Conservation (phyloP, 2,329 filamentous ascomycete genomes). For the Penicillium decumbens region DNA sequence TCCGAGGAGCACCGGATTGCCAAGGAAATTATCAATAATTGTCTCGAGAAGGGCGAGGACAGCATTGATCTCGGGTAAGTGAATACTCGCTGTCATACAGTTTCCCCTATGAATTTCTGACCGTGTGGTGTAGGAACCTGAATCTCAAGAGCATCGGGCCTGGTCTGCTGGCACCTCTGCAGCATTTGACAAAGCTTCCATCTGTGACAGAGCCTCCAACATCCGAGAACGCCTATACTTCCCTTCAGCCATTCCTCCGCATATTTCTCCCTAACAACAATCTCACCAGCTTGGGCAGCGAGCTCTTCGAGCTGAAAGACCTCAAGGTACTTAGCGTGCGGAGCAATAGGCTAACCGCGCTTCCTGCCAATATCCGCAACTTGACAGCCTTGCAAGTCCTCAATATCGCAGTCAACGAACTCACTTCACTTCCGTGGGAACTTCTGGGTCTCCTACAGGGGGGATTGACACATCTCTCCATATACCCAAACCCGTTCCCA, state of each 20-base stretch:
- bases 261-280: slow-evolving; percentile 44
- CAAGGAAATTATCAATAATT: slow-evolving; percentile 36
- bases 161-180: slow-evolving; percentile 34
- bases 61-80: slow-evolving; percentile 45
- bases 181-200: slow-evolving; percentile 41
- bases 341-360: slow-evolving; percentile 42
- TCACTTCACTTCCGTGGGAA: slow-evolving; percentile 45
- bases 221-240: slow-evolving; percentile 36
- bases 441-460: slow-evolving; percentile 40
- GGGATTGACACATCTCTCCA: slow-evolving; percentile 36
- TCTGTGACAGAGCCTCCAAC: slow-evolving; percentile 30
- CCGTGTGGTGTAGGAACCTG: slow-evolving; percentile 25
- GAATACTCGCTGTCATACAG: neutral
- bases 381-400: slow-evolving; percentile 42
- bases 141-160: slow-evolving; percentile 30
- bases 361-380: slow-evolving; percentile 41
- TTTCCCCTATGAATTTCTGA: neutral
- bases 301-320: slow-evolving; percentile 41
- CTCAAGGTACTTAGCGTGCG: slow-evolving; percentile 45
- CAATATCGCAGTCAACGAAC: slow-evolving; percentile 44
- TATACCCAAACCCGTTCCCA: slow-evolving; percentile 41
- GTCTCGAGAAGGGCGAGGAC: slow-evolving; percentile 43
- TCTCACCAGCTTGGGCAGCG: slow-evolving; percentile 34
- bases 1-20: slow-evolving; percentile 37
- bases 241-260: slow-evolving; percentile 41